These are phyloP conservation scores for Coemansia sp. DNA, from an alignment of 192 early-diverging fungal genomes.

Conservation along the genomic window DNA sequence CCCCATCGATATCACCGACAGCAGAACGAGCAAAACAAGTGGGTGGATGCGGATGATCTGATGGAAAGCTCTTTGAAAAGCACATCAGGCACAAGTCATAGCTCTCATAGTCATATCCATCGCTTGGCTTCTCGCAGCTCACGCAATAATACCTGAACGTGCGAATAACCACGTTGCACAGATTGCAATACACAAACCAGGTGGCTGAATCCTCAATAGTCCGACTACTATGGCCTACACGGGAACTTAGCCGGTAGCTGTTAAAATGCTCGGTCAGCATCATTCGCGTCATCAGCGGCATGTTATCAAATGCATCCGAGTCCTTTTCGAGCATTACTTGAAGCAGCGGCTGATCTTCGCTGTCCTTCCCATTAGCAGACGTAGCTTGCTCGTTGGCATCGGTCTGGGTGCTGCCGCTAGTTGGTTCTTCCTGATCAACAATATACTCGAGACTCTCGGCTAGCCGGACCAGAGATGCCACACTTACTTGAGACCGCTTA, in stretches of 20 bases:
- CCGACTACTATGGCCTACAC: slow-evolving; percentile 1
- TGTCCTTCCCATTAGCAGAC: neutral
- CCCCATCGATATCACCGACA: slow-evolving; percentile 31
- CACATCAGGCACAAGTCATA: slow-evolving; percentile 75
- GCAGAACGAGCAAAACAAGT: slow-evolving; percentile 70
- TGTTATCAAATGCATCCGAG: slow-evolving; percentile 13
- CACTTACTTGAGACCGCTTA: slow-evolving; percentile 14
- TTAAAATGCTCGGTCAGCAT: slow-evolving; percentile 20
- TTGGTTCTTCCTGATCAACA: slow-evolving; percentile 15
- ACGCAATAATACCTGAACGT: slow-evolving; percentile 83
- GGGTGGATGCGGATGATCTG: slow-evolving; percentile 72
- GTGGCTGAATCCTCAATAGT: slow-evolving; percentile 44
- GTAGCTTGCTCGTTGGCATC: neutral
- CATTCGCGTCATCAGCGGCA: slow-evolving; percentile 36
- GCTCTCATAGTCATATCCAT: slow-evolving; percentile 64
- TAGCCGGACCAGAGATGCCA: slow-evolving; percentile 33
- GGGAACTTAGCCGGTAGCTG: slow-evolving; percentile 6
- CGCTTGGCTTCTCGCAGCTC: slow-evolving; percentile 70
- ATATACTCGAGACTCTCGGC: slow-evolving; percentile 53
- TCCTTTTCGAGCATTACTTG: slow-evolving; percentile 31
- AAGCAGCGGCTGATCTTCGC: slow-evolving; percentile 37
- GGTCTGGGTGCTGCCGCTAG: neutral
- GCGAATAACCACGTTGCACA: slow-evolving; percentile 74
- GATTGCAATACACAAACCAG: slow-evolving; percentile 74
- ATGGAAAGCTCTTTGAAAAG: slow-evolving; percentile 67